A percentile compares a stretch with the other conserved stretches of the same genome.
Conservation (phyloP, 148 eudicot genomes). For the Fagopyrum esculentum region DNA sequence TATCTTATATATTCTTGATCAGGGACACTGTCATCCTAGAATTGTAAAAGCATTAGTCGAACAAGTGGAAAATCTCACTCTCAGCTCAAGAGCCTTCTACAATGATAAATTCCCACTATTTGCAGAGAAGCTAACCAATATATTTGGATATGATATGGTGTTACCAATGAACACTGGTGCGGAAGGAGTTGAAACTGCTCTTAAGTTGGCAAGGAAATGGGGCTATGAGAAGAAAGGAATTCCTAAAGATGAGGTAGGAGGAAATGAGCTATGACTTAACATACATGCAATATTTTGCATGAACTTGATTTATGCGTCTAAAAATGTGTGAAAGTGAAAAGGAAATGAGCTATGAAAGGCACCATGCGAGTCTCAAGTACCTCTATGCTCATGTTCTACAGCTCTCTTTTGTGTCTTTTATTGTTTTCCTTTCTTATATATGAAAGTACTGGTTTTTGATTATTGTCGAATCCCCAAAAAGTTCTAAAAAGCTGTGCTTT, state of each 20-base stretch:
- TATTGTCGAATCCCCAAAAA: too few relatives aligned
- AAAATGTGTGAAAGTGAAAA: neutral
- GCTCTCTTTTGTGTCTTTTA: neutral
- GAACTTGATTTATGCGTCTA: neutral
- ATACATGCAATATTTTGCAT: neutral
- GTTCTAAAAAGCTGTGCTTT: neutral
- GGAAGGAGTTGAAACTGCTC: constrained; percentile 97
- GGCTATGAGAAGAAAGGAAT: constrained; percentile 86
- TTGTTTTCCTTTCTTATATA: neutral
- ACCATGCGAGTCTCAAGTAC: neutral
- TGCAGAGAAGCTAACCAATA: constrained; percentile 69
- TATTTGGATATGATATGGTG: constrained; percentile 98
- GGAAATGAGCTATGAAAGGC: neutral
- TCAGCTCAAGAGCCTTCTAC: constrained; percentile 96
- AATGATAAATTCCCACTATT: constrained; percentile 79
- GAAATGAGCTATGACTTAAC: neutral
- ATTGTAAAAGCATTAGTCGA: constrained; percentile 69
- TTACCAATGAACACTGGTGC: constrained; percentile 99
- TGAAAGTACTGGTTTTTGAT: neutral
- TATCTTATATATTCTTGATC: constrained; percentile 19
- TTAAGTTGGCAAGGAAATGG: constrained; percentile 96
- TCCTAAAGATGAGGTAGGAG: constrained; percentile 70
- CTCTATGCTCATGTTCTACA: neutral
- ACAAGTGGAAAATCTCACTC: constrained; percentile 78
- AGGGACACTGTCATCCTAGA: constrained; percentile 99